These are phyloP conservation scores for Tetracladium marchalianum DNA, from an alignment of 495 filamentous ascomycete species.

Conservation along the genomic window DNA sequence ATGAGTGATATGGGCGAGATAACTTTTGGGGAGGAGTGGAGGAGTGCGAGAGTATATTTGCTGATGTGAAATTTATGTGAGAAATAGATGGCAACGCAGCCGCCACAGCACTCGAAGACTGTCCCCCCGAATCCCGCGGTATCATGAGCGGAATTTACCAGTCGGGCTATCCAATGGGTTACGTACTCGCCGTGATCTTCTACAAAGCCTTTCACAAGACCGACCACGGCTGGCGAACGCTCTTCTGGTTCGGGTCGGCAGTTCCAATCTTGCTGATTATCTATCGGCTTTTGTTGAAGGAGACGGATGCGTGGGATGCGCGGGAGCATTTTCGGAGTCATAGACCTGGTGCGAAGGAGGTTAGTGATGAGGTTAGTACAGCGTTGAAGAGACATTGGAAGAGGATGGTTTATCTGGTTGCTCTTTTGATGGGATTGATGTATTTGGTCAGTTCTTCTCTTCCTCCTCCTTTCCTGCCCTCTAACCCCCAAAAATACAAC, in stretches of 20 bases:
- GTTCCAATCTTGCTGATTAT: slow-evolving; percentile 24
- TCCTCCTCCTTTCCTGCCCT: background rate
- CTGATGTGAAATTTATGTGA: slow-evolving; percentile 10
- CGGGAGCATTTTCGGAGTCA: slow-evolving; percentile 6
- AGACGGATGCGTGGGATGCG: slow-evolving; percentile 19
- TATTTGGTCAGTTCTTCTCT: slow-evolving; percentile 13
- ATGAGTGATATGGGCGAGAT: too few relatives aligned
- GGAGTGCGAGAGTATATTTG: too few relatives aligned
- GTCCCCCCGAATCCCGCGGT: slow-evolving; percentile 32
- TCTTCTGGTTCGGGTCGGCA: slow-evolving; percentile 27
- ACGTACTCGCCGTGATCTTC: slow-evolving; percentile 60
- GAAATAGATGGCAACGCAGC: slow-evolving; percentile 50
- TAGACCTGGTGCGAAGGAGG: background rate
- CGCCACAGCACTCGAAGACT: slow-evolving; percentile 70
- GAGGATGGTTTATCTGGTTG: slow-evolving; percentile 31
- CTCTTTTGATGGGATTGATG: slow-evolving; percentile 35
- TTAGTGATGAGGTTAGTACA: background rate
- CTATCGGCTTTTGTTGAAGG: slow-evolving; percentile 19
- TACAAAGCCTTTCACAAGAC: slow-evolving; percentile 23
- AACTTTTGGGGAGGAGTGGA: too few relatives aligned
- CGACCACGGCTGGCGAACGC: slow-evolving; percentile 22
- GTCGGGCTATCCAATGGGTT: slow-evolving; percentile 69
- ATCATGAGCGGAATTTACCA: slow-evolving; percentile 70
- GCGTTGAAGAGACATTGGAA: slow-evolving; percentile 28
- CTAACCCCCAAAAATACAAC: too few relatives aligned